Evolutionary conservation across 108 stramenopile species (phyloP).

Genomic region (Discostella pseudostelligera): DNA sequence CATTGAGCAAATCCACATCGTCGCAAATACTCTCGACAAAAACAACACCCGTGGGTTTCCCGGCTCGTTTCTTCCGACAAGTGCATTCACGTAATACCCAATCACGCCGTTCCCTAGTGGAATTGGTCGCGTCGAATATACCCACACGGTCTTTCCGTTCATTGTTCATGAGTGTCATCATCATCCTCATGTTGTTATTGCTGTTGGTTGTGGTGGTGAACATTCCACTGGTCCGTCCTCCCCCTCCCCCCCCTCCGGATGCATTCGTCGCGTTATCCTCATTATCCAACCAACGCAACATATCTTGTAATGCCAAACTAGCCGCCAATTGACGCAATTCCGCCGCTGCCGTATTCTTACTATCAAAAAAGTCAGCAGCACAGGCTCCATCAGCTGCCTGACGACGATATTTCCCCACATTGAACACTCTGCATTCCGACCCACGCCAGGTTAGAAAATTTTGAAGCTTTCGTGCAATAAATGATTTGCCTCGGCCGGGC

Average conservation of each 20-base stretch:
- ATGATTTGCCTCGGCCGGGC: slow-evolving; percentile 89
- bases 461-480: slow-evolving; percentile 84
- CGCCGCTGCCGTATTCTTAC: slow-evolving; percentile 63
- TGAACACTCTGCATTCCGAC: slow-evolving; percentile 75
- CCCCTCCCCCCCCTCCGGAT: not conserved
- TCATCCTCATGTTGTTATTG: slow-evolving; percentile 44
- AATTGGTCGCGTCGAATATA: slow-evolving; percentile 97
- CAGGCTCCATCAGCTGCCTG: slow-evolving; percentile 59
- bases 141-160: slow-evolving; percentile 64
- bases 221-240: not conserved
- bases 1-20: slow-evolving; percentile 77
- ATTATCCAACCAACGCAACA: slow-evolving; percentile 80
- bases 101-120: slow-evolving; percentile 73
- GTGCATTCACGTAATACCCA: slow-evolving; percentile 85
- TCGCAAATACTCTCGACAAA: slow-evolving; percentile 97
- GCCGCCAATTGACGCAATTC: slow-evolving; percentile 73
- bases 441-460: slow-evolving; percentile 85
- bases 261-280: slow-evolving; percentile 24
- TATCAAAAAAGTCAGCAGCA: slow-evolving; percentile 86
- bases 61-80: slow-evolving; percentile 47
- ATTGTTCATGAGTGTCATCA: not conserved
- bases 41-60: slow-evolving; percentile 78
- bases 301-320: slow-evolving; percentile 66
- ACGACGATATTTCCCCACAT: slow-evolving; percentile 89
- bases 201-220: not conserved